Conservation (phyloP, 1,284 basidiomycete genomes). For the Malassezia brasiliensis region DNA sequence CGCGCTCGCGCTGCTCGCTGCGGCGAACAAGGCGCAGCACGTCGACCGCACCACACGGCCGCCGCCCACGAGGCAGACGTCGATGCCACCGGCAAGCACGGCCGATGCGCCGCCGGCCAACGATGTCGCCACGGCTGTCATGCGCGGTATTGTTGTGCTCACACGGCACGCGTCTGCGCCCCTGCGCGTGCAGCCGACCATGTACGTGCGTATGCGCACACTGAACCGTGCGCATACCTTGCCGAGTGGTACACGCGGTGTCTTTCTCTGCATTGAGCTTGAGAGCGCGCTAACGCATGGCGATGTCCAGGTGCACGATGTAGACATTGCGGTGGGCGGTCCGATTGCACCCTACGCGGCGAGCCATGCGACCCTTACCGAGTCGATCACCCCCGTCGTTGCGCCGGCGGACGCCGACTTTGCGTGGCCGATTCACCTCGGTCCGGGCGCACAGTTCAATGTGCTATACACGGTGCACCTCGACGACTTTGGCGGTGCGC, state of each 20-base stretch:
- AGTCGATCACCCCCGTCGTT: not conserved
- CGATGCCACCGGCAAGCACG: not conserved
- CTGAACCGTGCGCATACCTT: conserved; percentile 1
- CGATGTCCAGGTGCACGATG: not conserved
- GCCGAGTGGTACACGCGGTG: not conserved
- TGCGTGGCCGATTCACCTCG: not conserved
- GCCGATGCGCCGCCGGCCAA: not conserved
- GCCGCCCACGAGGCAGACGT: not conserved
- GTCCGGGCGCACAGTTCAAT: conserved; percentile 2
- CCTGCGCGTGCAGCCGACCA: not conserved
- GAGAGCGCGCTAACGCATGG: conserved; percentile 15
- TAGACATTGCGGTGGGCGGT: conserved; percentile 2
- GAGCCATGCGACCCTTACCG: not conserved
- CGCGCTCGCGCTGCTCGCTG: not conserved
- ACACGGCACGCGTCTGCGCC: not conserved
- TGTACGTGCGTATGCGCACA: conserved; percentile 27
- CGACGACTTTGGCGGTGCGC: not conserved
- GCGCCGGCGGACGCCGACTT: not conserved
- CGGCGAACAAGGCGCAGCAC: not conserved
- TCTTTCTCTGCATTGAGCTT: conserved; percentile 29
- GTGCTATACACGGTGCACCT: conserved; percentile 11
- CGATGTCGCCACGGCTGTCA: conserved; percentile 7
- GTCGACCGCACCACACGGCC: not conserved
- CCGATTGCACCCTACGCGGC: not conserved
- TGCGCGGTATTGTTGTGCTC: not conserved